Percentiles rank a stretch among this genome's conserved stretches.
Evolutionary conservation across 2,329 filamentous ascomycete genomes (phyloP).

Genomic region (Phyllachora maydis): DNA sequence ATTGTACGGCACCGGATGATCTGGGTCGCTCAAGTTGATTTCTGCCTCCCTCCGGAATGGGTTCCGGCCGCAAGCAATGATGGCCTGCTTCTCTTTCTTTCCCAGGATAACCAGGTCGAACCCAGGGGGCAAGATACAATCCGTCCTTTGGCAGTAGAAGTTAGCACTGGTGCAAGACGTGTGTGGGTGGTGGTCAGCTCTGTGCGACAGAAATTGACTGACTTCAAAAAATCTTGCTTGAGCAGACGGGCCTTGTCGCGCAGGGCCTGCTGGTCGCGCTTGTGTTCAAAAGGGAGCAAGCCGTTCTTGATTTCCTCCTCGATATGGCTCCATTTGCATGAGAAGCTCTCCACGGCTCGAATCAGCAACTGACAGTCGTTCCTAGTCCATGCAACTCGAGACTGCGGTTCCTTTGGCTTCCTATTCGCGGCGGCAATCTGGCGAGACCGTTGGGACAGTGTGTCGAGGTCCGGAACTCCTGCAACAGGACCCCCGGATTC

Average conservation of each 20-base stretch:
- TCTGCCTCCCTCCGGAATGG: conserved; percentile 25
- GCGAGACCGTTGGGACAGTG: conserved; percentile 6
- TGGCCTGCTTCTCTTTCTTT: conserved; percentile 22
- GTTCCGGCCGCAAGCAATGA: conserved; percentile 23
- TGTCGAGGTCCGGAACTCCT: conserved; percentile 6
- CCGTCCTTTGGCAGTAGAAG: too few species aligned
- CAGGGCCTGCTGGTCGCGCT: conserved; percentile 30
- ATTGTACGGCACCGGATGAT: too few species aligned
- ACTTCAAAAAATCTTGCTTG: conserved; percentile 29
- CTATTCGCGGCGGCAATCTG: conserved; percentile 10
- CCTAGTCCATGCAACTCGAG: conserved; percentile 18
- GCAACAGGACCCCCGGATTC: background rate
- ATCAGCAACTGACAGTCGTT: conserved; percentile 20
- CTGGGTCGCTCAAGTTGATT: too few species aligned
- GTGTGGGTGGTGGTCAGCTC: conserved; percentile 1
- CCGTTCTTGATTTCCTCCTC: conserved; percentile 10
- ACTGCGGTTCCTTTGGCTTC: conserved; percentile 12
- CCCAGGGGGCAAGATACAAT: conserved; percentile 19
- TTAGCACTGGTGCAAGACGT: too few species aligned
- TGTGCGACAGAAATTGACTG: conserved; percentile 4
- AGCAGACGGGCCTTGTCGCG: conserved; percentile 36
- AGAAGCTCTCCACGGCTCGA: conserved; percentile 15
- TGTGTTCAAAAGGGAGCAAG: conserved; percentile 15
- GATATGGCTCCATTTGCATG: conserved; percentile 18
- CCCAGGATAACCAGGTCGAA: conserved; percentile 29